phyloP scores from a whole-genome alignment of 208 protist genomes.

The Leishmania aethiopica region DNA sequence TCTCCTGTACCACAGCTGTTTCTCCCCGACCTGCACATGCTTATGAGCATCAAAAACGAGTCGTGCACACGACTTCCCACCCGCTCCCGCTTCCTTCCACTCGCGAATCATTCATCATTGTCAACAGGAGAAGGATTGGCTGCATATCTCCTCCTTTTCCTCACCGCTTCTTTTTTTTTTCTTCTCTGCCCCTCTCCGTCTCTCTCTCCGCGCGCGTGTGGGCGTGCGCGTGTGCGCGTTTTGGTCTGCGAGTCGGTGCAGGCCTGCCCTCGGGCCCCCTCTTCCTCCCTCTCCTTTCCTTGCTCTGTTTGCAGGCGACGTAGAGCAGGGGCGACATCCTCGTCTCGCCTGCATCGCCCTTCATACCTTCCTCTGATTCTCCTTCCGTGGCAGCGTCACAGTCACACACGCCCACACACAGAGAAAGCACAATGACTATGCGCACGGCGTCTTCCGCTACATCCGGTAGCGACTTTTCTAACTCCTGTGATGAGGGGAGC shows the following conservation, averaged over 20 bases:
- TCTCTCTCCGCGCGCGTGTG: background rate
- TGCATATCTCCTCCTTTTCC: background rate
- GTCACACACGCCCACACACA: background rate
- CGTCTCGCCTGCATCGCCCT: background rate
- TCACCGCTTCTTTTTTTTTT: background rate
- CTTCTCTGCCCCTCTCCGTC: background rate
- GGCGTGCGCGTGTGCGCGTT: background rate
- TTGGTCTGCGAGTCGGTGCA: background rate
- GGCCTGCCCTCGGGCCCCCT: background rate
- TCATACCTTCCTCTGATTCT: background rate
- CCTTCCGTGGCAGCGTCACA: background rate
- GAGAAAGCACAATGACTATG: background rate
- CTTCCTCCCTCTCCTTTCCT: background rate
- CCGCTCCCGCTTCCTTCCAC: background rate
- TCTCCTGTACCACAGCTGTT: too few relatives aligned
- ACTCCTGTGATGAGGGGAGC: conserved; percentile 20
- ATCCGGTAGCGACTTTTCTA: background rate
- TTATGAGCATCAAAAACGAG: background rate
- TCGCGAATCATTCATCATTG: background rate
- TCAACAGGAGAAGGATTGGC: background rate
- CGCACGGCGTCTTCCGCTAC: background rate
- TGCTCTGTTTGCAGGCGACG: background rate
- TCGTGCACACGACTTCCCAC: background rate
- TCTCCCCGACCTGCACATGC: background rate
- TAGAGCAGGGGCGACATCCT: background rate